Evolutionary conservation across 805 yeast genomes (phyloP), one percentile per base, ranked within the genome.

Genomic region (Hanseniaspora taiwanica): DNA sequence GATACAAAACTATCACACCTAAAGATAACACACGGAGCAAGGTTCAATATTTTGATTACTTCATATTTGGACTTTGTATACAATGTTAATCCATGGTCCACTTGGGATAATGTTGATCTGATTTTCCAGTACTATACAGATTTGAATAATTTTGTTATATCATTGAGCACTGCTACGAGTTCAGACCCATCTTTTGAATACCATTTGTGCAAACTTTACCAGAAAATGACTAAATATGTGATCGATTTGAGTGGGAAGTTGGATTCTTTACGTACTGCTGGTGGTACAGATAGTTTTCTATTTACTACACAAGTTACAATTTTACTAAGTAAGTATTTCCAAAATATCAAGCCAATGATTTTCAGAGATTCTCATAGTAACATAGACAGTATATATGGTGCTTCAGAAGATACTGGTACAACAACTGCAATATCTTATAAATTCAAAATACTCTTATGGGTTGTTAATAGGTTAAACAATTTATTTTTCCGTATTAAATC

Each of bases 391-490:
- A 29, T 29, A n/a, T 29, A 29, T 16, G 33, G 33, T 3, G 33
- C 13, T 8, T 4, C 4, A 8, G 18, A 29, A 4, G 18, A 14
- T 29, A 6, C 16, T 14, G 14, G 17, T 18, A 29, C 13, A 16
- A 29, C 33, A n/a, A 8, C 18, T 4, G 10, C 33, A 29, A 29
- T 29, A 4, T 29, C 33, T 18, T 4, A 21, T 25, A 74, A 75
- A 48, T 74, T 69, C 45, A 53, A 63, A 19, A 68, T 76, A 23
- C 60, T 78, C 35, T 51, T 78, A 19, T 72, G 64, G 47, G 58
- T 76, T 12, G 78, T 81, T 1, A 65, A 64, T 27, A 62, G 63
- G 42, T 58, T 78, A 38, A 77, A 81, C 51, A 65, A 70, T 42
- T 57, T 73, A 5, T 79, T 78, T 53, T 76, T 73, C 53, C 59